phyloP scores from a whole-genome alignment of 768 basidiomycete species.

The Lentinus brumalis region DNA sequence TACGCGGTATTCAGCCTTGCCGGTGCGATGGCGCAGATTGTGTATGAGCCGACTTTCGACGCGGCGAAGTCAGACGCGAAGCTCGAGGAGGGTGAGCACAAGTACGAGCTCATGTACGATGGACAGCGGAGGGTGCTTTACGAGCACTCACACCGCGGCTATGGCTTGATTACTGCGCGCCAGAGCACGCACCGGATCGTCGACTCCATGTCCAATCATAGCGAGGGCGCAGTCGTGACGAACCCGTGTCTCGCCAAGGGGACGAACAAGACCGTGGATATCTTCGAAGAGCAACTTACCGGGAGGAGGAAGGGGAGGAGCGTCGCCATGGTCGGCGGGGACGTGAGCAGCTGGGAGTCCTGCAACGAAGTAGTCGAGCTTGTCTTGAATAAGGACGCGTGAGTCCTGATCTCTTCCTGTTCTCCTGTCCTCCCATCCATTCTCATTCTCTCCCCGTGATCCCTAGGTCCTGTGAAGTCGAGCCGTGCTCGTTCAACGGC shows the following conservation, averaged over 20 bases:
- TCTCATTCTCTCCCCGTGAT: background rate
- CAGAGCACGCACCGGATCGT: conserved; percentile 85
- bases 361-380: conserved; percentile 84
- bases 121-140: conserved; percentile 76
- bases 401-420: conserved; percentile 36
- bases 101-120: conserved; percentile 80
- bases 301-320: conserved; percentile 39
- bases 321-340: conserved; percentile 86
- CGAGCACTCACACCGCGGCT: conserved; percentile 97
- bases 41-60: conserved; percentile 82
- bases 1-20: conserved; percentile 96
- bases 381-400: conserved; percentile 95
- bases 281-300: conserved; percentile 50
- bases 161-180: conserved; percentile 89
- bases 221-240: conserved; percentile 42
- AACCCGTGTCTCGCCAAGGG: conserved; percentile 85
- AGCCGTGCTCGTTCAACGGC: conserved; percentile 96
- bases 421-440: background rate
- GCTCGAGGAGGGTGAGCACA: conserved; percentile 86
- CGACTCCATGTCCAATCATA: conserved; percentile 63
- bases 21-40: conserved; percentile 96
- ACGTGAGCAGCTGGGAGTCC: conserved; percentile 80
- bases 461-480: conserved; percentile 76
- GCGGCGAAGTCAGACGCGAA: conserved; percentile 34
- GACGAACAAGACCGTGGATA: conserved; percentile 61